These are phyloP conservation scores for Colletotrichum nymphaeae DNA, from an alignment of 2,329 filamentous ascomycete species.

Conservation along the genomic window DNA sequence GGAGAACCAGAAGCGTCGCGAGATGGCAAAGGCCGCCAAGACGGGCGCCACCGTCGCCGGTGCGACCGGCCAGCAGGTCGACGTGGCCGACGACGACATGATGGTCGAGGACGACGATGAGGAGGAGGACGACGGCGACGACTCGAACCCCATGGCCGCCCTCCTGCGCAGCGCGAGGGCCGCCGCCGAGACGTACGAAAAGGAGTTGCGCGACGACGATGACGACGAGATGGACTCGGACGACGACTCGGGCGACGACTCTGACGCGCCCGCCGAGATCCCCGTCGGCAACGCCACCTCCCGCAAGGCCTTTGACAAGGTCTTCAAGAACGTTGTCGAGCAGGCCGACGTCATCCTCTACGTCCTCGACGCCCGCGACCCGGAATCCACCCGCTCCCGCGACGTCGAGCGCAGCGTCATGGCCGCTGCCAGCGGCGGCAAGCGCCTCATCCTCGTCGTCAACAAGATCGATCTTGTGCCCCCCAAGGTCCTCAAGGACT, in stretches of 20 bases:
- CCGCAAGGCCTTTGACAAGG: slow-evolving; percentile 90
- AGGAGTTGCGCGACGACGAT: slow-evolving; percentile 68
- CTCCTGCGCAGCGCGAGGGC: slow-evolving; percentile 85
- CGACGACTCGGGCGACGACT: slow-evolving; percentile 63
- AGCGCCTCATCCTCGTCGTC: slow-evolving; percentile 88
- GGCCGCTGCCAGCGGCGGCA: slow-evolving; percentile 85
- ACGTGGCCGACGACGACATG: slow-evolving; percentile 59
- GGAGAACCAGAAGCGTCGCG: slow-evolving; percentile 76
- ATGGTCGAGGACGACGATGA: slow-evolving; percentile 63
- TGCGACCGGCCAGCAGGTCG: slow-evolving; percentile 55
- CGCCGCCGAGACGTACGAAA: slow-evolving; percentile 80
- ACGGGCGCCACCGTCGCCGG: slow-evolving; percentile 55
- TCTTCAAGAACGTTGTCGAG: slow-evolving; percentile 93
- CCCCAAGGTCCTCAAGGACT: slow-evolving; percentile 82
- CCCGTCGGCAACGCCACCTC: slow-evolving; percentile 70
- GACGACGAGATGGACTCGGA: slow-evolving; percentile 60
- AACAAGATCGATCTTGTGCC: slow-evolving; percentile 97
- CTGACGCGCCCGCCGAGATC: slow-evolving; percentile 65
- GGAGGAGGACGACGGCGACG: slow-evolving; percentile 69
- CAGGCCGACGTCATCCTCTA: slow-evolving; percentile 92
- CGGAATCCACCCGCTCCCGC: slow-evolving; percentile 88
- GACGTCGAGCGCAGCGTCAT: slow-evolving; percentile 92
- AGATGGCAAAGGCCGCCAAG: slow-evolving; percentile 76
- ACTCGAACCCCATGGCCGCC: slow-evolving; percentile 91
- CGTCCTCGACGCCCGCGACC: slow-evolving; percentile 91